Base-by-base conservation (phyloP, 2,329 filamentous ascomycete genomes). In the Tolypocladium paradoxum region DNA sequence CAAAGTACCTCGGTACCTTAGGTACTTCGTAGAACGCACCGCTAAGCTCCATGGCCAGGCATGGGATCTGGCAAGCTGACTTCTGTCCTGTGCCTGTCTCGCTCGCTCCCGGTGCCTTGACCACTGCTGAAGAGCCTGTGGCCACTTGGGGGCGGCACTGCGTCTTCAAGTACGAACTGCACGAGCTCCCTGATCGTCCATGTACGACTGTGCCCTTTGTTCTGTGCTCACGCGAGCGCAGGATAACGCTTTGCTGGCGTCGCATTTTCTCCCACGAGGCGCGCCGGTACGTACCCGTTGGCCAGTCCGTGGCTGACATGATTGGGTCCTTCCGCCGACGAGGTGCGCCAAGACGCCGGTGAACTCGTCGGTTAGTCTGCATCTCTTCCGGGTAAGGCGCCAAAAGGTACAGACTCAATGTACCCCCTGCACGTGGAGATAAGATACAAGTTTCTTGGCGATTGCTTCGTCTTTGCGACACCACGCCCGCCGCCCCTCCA, bases 391-490 rank as follows among this genome's bases (percentile, higher is more conserved):
- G 37, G 37, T 2, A 22, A 18, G 40, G 24, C 20, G 11, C 12
- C 16, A 38, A 7, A 24, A n/a, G 5, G 2, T 43, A 45, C 40
- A 34, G 11, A 34, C 22, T 29, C 49, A 18, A 27, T 12, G 20
- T 29, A 24, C 11, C 18, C 40, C 20, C 34, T 29, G 53, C 65
- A 68, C 65, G 63, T 65, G 62, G 36, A 48, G 65, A 68, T 68
- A 67, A 68, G 65, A 66, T 64, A 54, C 60, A 55, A 57, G 57
- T 54, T 54, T 49, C 45, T 38, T 50, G 56, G 51, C 24, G 24
- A 18, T 45, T 29, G 40, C 24, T 45, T 45, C 40, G 7, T 45
- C 24, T 45, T 37, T 37, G 36, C 36, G 40, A 24, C 22, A 29
- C 12, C 12, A 4, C 20, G 22, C 14, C 20, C 12, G 38, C 22